Evolutionary conservation across 2,329 filamentous ascomycete genomes (phyloP), one percentile per base, ranked within the genome.

Genomic region (Colletotrichum costaricense): DNA sequence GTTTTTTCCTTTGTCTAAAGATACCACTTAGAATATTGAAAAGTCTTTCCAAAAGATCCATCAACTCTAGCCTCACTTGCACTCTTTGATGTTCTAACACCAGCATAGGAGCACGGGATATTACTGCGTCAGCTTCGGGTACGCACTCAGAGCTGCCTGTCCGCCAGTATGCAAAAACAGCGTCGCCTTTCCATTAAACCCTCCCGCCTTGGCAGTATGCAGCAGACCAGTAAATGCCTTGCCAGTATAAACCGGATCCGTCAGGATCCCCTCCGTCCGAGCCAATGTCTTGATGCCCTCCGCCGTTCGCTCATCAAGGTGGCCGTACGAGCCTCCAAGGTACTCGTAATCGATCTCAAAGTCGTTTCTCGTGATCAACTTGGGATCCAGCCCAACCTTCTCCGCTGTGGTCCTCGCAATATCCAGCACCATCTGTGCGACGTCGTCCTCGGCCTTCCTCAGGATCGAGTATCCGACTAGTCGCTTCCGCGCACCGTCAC

Each of bases 161-260:
- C 75, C 75, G 2, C 75, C 75, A 9, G 75, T 76, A 22, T 76
- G 75, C 33, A 56, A 52, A 52, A 75, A 76, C n/a, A 76, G 49
- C 0, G 75, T 67, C 33, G 64, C 68, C 5, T 55, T 42, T 1
- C 67, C 59, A 5, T 46, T 7, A 14, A 74, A 60, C n/a, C 59
- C 67, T 14, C 74, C 75, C 9, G 14, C 6, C 42, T 33, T 68
- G 9, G 66, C 72, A 5, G 46, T 49, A 26, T 75, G 52, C 16
- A 75, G 54, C 11, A 76, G 63, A 9, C 69, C 74, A 14, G 67
- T 60, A 12, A 76, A 69, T 2, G 75, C 72, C 24, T 73, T 75
- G 2, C 74, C 75, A 12, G 74, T 71, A 42, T 76, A 75, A 9
- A 76, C 62, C 5, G 67, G 67, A 26, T 70, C 67, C 5, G 62